Percentiles rank a stretch among this genome's conserved stretches.
phyloP scores from a whole-genome alignment of 1,139 yeast genomes.

The Geotrichum siamense region DNA sequence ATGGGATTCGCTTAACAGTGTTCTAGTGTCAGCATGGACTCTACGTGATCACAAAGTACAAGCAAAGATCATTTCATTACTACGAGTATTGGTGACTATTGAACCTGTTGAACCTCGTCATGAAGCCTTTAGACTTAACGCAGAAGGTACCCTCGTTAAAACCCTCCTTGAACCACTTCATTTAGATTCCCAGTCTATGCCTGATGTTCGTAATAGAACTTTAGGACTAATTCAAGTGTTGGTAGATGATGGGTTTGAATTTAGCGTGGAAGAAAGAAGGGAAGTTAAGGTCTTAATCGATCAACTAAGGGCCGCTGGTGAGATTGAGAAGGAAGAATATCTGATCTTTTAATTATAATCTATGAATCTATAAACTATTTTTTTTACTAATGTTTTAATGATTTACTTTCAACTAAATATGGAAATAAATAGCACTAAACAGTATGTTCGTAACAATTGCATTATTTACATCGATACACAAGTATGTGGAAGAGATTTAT shows the following conservation, averaged over 20 bases:
- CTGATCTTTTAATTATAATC: slow-evolving; percentile 6
- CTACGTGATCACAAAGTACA: slow-evolving; percentile 12
- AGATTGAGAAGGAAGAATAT: slow-evolving; percentile 17
- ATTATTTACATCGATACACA: no score
- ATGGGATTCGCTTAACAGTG: slow-evolving; percentile 39
- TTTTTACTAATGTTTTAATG: no score
- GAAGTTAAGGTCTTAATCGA: slow-evolving; percentile 40
- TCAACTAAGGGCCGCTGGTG: slow-evolving; percentile 18
- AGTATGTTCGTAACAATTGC: no score
- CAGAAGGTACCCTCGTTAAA: slow-evolving; percentile 6
- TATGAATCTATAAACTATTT: no score
- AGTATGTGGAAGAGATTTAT: slow-evolving; percentile 1
- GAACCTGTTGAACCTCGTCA: slow-evolving; percentile 14
- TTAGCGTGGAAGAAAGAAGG: slow-evolving; percentile 43
- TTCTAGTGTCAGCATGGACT: slow-evolving; percentile 3
- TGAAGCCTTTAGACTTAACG: slow-evolving; percentile 6
- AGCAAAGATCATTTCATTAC: slow-evolving; percentile 13
- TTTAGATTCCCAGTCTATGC: slow-evolving; percentile 6
- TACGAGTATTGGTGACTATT: slow-evolving; percentile 15
- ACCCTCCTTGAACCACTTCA: slow-evolving; percentile 12
- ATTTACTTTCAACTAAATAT: no score
- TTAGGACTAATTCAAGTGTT: slow-evolving; percentile 13
- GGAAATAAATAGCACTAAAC: no score
- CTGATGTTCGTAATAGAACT: slow-evolving; percentile 14
- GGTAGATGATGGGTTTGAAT: slow-evolving; percentile 39